Evolutionary conservation across 1,139 yeast species (phyloP), one percentile per base, ranked within the genome.

Genomic region (Diutina sp.): DNA sequence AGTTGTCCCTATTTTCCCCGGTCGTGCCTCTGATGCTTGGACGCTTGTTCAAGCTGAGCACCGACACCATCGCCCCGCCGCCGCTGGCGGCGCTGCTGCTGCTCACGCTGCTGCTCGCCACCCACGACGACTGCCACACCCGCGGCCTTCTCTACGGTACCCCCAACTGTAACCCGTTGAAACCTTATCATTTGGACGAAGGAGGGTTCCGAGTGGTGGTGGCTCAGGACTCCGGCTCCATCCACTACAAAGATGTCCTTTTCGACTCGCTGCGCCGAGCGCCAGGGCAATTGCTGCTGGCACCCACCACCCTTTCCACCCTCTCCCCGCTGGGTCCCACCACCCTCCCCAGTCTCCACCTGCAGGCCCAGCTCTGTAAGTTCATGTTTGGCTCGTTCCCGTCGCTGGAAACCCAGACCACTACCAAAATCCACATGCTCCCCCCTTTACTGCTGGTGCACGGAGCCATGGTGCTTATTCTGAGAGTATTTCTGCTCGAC

Each of bases 341-440:
- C n/a, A 50, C 53, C 7, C 29, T 50, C 14, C 44, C 53, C 4
- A 16, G 29, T n/a, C 53, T 50, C 16, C 53, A 30, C 14, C 5
- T 8, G n/a, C 61, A 68, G 11, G 68, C 69, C 57, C 84, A 80
- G 59, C 63, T 81, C 46, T 72, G 77, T 54, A 78, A 78, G 58
- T 78, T 73, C 61, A 78, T 80, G 79, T 81, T 80, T 65, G 85
- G 85, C 6, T 84, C 84, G 0, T 65, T 80, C 45, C 82, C 83
- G 14, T 68, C 78, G 6, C 78, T 72, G 60, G 84, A 80, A 59
- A 66, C 71, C n/a, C 71, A 70, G 45, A 65, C 72, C 30, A 66
- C 74, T 18, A 77, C 81, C 2, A 81, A 80, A 60, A 63, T 80
- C 8, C 84, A 80, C 64, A 63, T 71, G 38, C 65, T 81, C 21